Conservation (phyloP, 2,329 filamentous ascomycete species). For the Calonectria fujianensis region DNA sequence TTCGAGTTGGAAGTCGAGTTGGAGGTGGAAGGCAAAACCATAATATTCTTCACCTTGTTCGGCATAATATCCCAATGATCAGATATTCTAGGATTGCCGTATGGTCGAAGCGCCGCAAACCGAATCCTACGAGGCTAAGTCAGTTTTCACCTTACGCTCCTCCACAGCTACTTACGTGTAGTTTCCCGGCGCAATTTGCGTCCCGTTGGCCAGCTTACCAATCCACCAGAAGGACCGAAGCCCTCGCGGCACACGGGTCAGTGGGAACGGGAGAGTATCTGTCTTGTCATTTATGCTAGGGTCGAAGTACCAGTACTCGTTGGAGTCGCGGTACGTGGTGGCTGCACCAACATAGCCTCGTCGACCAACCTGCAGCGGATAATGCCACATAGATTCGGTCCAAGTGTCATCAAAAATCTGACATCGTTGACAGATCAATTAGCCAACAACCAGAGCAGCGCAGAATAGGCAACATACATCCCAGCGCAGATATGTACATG, state of each 20-base stretch:
- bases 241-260: slow-evolving; percentile 58
- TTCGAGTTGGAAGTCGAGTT: slow-evolving; percentile 55
- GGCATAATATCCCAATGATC: slow-evolving; percentile 65
- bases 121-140: slow-evolving; percentile 58
- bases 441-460: background rate
- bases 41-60: slow-evolving; percentile 57
- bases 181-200: slow-evolving; percentile 62
- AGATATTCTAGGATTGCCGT: slow-evolving; percentile 63
- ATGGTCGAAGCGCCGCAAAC: slow-evolving; percentile 64
- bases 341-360: slow-evolving; percentile 66
- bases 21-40: slow-evolving; percentile 55
- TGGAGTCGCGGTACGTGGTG: slow-evolving; percentile 61
- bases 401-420: slow-evolving; percentile 64
- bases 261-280: slow-evolving; percentile 62
- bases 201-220: slow-evolving; percentile 64
- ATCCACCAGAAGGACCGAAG: slow-evolving; percentile 64
- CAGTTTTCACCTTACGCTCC: slow-evolving; percentile 19
- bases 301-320: slow-evolving; percentile 59
- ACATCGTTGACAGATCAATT: background rate
- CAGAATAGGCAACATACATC: slow-evolving; percentile 55
- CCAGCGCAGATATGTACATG: slow-evolving; percentile 60
- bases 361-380: slow-evolving; percentile 62
- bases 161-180: slow-evolving; percentile 60
- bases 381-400: slow-evolving; percentile 63
- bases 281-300: slow-evolving; percentile 60